Evolutionary conservation across 768 basidiomycete genomes (phyloP).

Genomic region (Phanerodontia chrysosporium): DNA sequence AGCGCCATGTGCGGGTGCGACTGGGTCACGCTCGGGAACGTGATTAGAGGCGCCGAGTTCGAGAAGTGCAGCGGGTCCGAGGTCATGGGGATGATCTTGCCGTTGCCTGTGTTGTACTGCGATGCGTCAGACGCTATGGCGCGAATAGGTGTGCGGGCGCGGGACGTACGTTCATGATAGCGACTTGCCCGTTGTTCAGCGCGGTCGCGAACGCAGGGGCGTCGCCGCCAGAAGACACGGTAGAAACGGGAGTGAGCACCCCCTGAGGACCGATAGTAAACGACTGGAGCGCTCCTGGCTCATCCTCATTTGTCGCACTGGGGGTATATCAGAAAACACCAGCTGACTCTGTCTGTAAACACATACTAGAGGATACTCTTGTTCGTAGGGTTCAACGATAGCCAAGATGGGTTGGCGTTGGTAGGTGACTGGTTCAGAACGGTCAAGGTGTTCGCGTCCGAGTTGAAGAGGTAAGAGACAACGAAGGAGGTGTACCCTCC

Average conservation of each 20-base stretch:
- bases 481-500: slow-evolving; percentile 61
- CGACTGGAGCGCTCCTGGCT: slow-evolving; percentile 45
- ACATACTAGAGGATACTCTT: slow-evolving; percentile 58
- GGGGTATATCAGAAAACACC: neutral
- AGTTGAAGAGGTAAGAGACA: slow-evolving; percentile 59
- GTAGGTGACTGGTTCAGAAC: slow-evolving; percentile 45
- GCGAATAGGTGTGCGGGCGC: neutral
- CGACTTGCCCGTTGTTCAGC: slow-evolving; percentile 40
- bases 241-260: slow-evolving; percentile 42
- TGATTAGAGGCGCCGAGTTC: slow-evolving; percentile 37
- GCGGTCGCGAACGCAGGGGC: slow-evolving; percentile 48
- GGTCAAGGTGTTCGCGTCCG: slow-evolving; percentile 42
- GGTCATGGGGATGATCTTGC: slow-evolving; percentile 46
- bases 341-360: neutral
- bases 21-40: slow-evolving; percentile 49
- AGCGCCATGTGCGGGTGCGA: slow-evolving; percentile 63
- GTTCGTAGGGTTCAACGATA: slow-evolving; percentile 52
- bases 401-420: slow-evolving; percentile 57
- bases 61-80: slow-evolving; percentile 30
- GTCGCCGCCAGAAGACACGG: slow-evolving; percentile 45
- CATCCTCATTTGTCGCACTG: slow-evolving; percentile 60
- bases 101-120: slow-evolving; percentile 54
- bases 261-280: slow-evolving; percentile 47
- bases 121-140: neutral
- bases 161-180: neutral